phyloP scores from a whole-genome alignment of 139 green algal species.

The Protoeuglena noctilucae region DNA sequence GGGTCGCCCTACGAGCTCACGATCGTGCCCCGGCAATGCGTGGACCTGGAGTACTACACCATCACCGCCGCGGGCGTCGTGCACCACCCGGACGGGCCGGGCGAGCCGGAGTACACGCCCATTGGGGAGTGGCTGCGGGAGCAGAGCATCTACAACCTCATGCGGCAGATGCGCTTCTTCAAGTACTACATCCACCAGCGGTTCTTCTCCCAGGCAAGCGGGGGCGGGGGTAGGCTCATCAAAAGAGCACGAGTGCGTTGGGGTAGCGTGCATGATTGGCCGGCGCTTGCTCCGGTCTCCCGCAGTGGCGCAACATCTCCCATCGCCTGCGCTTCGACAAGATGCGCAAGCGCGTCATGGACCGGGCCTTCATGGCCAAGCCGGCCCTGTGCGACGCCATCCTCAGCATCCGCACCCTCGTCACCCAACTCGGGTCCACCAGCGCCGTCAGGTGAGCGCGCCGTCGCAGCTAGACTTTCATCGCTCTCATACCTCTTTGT shows the following conservation, averaged over 20 bases:
- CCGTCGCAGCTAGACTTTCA: too few relatives aligned
- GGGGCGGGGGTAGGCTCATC: background rate
- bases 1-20: background rate
- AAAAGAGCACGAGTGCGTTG: background rate
- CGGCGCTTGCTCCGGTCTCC: too few relatives aligned
- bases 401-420: slow-evolving; percentile 13
- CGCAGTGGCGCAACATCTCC: background rate
- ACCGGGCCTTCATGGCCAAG: slow-evolving; percentile 19
- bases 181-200: slow-evolving; percentile 20
- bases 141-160: slow-evolving; percentile 19
- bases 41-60: background rate
- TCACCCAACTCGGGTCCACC: slow-evolving; percentile 9
- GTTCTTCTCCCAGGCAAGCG: slow-evolving; percentile 16
- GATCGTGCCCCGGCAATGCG: background rate
- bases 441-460: slow-evolving; percentile 3
- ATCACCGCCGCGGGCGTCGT: background rate
- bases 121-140: slow-evolving; percentile 21
- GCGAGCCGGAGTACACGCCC: background rate
- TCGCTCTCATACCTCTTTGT: too few relatives aligned
- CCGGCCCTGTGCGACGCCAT: slow-evolving; percentile 15
- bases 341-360: slow-evolving; percentile 8
- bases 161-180: slow-evolving; percentile 22
- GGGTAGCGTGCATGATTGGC: background rate
- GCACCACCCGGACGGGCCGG: background rate
- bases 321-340: background rate